Evolutionary conservation across 305 asterid genomes (phyloP).

Genomic region (Salvia sclarea): DNA sequence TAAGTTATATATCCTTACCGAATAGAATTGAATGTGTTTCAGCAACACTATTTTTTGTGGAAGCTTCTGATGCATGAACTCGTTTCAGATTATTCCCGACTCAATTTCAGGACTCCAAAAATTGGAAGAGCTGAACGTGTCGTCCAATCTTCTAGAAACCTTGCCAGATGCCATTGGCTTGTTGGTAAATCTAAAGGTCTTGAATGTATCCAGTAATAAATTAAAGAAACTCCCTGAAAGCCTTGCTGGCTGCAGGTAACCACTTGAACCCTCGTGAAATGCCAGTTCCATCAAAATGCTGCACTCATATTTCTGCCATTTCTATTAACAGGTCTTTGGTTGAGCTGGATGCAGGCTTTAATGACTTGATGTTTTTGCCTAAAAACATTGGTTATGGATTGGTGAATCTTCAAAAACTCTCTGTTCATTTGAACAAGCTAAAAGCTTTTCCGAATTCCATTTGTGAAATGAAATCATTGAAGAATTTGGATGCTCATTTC

Average conservation of each 20-base stretch:
- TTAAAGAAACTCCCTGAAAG: constrained; percentile 64
- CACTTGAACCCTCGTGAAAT: too few relatives aligned
- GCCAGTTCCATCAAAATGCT: background rate
- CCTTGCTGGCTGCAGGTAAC: constrained; percentile 63
- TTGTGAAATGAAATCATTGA: constrained; percentile 59
- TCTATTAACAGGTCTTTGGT: constrained; percentile 48
- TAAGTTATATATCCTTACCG: background rate
- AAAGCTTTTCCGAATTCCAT: constrained; percentile 57
- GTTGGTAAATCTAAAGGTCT: constrained; percentile 50
- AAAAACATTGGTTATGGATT: constrained; percentile 57
- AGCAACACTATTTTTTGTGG: background rate
- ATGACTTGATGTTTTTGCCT: constrained; percentile 55
- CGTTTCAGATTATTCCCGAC: constrained; percentile 57
- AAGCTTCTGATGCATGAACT: background rate
- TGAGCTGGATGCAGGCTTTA: constrained; percentile 67
- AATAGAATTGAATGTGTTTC: background rate
- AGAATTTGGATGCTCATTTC: constrained; percentile 55
- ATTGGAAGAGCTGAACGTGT: constrained; percentile 58
- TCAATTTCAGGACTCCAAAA: constrained; percentile 54
- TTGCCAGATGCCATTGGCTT: constrained; percentile 65
- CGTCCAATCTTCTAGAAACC: constrained; percentile 51
- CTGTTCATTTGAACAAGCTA: constrained; percentile 51
- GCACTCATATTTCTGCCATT: background rate
- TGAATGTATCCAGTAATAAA: constrained; percentile 57
- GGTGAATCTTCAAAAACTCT: constrained; percentile 52